phyloP scores from a whole-genome alignment of 2,329 filamentous ascomycete genomes.

The Verticillium klebahnii region DNA sequence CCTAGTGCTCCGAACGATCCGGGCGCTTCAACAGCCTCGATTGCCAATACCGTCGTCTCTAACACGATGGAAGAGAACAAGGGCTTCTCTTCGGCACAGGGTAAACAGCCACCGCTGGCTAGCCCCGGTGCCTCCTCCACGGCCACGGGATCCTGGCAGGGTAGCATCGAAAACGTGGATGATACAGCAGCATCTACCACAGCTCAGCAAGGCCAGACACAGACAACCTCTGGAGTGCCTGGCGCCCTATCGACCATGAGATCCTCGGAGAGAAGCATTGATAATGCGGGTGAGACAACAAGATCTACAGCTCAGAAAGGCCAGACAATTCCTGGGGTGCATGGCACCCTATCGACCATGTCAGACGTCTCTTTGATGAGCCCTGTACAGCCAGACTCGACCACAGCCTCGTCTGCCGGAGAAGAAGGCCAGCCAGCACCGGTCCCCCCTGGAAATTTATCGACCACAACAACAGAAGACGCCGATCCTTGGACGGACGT shows the following conservation, averaged over 20 bases:
- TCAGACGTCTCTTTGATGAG: background rate
- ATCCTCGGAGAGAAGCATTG: no score
- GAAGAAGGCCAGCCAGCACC: background rate
- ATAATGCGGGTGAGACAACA: background rate
- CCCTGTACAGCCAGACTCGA: background rate
- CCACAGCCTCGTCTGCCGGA: background rate
- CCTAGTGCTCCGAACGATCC: background rate
- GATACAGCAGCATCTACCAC: no score
- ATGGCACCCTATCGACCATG: background rate
- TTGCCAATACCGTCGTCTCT: background rate
- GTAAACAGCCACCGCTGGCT: no score
- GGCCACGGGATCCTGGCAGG: no score
- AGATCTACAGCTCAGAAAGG: background rate
- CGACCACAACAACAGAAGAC: background rate
- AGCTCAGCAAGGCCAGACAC: no score
- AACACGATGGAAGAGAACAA: no score
- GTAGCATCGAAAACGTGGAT: no score
- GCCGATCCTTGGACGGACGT: background rate
- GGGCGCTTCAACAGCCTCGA: background rate
- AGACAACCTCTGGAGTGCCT: no score
- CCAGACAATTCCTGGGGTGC: background rate
- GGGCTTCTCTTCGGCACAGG: no score
- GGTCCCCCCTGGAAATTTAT: background rate
- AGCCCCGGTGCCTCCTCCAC: no score
- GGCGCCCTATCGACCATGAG: no score